Base-by-base conservation (phyloP, 495 filamentous ascomycete genomes). In the Cladorrhinum samala region DNA sequence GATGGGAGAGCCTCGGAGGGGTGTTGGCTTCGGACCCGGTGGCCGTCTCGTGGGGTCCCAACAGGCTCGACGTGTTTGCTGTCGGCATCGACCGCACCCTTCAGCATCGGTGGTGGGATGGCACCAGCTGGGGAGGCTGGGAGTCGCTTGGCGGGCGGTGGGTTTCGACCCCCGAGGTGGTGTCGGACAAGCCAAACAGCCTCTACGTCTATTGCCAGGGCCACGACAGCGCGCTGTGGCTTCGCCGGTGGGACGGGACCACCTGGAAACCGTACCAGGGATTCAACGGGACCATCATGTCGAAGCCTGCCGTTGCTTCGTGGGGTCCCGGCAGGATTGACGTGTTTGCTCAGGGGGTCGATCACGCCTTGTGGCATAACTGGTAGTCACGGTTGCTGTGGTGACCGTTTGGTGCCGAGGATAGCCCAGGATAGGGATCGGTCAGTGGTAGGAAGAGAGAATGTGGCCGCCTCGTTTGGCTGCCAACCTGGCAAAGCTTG, bases 201-300 rank as follows among this genome's bases (percentile, higher is more conserved):
- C 30, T 72, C 3, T 63, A 68, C 48, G 53, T 72, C 17, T 72
- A 67, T 50, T 67, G 39, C 1, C 27, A 59, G 7, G 62, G 64
- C 0, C 60, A 50, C 4, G 61, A 66, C 36, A 59, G 46, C 30
- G 53, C 56, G 0, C 18, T 57, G 39, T 63, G 55, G 49, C 52
- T 60, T 30, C 36, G 41, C n/a, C 17, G 16, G n/a, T 66, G 61
- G 61, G 49, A 62, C 44, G 58, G 58, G 1, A 37, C 16, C 9
- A 14, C 17, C 0, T 67, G 64, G 62, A 49, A 14, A 2, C 50
- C 21, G 11, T 70, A 64, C 64, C 51, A 63, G 27, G 41, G 47
- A 13, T 49, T 71, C 3, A 52, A 52, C 4, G 68, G 65, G 1
- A 48, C 23, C 1, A 53, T 64, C 23, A 61, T 53, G 9, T 56